phyloP scores from a whole-genome alignment of 1,139 yeast genomes.

The Nakaseomyces bracarensis region DNA sequence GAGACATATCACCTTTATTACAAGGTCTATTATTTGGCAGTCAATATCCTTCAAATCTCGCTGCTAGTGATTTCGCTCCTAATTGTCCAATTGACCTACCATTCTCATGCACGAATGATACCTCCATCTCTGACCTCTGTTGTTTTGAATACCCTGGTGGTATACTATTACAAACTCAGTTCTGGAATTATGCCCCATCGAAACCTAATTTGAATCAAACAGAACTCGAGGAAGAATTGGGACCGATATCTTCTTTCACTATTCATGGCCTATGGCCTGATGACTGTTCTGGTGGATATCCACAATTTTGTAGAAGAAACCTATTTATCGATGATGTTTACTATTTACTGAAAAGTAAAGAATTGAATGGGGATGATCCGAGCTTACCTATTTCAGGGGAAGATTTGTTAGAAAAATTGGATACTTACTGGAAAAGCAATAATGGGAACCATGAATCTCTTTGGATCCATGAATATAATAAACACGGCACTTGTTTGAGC shows the following conservation, averaged over 20 bases:
- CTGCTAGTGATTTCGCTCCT: conserved; percentile 9
- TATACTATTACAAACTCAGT: conserved; percentile 74
- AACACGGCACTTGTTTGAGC: conserved; percentile 88
- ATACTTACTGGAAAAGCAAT: conserved; percentile 64
- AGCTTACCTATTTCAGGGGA: conserved; percentile 36
- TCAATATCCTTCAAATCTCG: background rate
- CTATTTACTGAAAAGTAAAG: conserved; percentile 38
- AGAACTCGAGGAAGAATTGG: conserved; percentile 43
- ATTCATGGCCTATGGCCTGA: conserved; percentile 86
- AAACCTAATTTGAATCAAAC: conserved; percentile 16
- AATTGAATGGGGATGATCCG: conserved; percentile 28
- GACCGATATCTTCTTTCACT: conserved; percentile 72
- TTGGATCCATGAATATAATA: conserved; percentile 93
- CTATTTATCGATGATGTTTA: conserved; percentile 51
- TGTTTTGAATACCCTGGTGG: conserved; percentile 92
- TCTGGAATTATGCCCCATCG: conserved; percentile 81
- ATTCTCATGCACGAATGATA: conserved; percentile 48
- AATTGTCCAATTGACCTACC: conserved; percentile 62
- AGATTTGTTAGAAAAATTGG: conserved; percentile 52
- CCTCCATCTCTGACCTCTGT: conserved; percentile 49
- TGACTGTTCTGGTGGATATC: conserved; percentile 65
- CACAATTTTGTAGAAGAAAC: conserved; percentile 64
- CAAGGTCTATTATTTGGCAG: conserved; percentile 2
- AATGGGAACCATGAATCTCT: conserved; percentile 66
- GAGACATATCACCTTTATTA: background rate